Evolutionary conservation across 208 protist genomes (phyloP).

Genomic region (Leishmania gerbilli): DNA sequence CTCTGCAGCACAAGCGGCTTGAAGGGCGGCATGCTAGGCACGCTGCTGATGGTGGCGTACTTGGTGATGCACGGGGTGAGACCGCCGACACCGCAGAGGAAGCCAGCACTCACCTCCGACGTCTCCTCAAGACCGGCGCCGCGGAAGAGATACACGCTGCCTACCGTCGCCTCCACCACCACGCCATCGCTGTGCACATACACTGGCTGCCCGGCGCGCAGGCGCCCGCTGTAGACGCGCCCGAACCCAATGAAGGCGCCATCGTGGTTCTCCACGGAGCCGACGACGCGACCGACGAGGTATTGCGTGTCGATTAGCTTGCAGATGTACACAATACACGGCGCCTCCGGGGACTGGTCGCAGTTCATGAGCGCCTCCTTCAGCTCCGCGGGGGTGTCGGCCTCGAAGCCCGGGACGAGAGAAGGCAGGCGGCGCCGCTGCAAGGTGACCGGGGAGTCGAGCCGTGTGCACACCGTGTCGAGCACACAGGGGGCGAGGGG

Average conservation of each 20-base stretch:
- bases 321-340: constrained; percentile 85
- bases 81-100: constrained; percentile 94
- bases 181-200: constrained; percentile 83
- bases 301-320: constrained; percentile 89
- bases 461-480: constrained; percentile 71
- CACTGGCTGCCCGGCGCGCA: constrained; percentile 88
- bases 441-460: constrained; percentile 90
- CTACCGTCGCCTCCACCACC: constrained; percentile 53
- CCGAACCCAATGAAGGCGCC: constrained; percentile 96
- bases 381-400: constrained; percentile 33
- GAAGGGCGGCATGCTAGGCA: constrained; percentile 79
- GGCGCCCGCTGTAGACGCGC: constrained; percentile 95
- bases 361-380: constrained; percentile 62
- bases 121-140: constrained; percentile 93
- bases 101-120: constrained; percentile 74
- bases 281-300: constrained; percentile 65
- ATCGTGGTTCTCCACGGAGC: constrained; percentile 47
- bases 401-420: constrained; percentile 69
- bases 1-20: constrained; percentile 83
- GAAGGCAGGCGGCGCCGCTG: constrained; percentile 72
- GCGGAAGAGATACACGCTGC: constrained; percentile 92
- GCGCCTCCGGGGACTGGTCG: constrained; percentile 57
- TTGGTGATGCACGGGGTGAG: constrained; percentile 93
- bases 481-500: constrained; percentile 94
- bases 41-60: constrained; percentile 92